These are phyloP conservation scores for Monosporozyma servazzii DNA, from an alignment of 805 yeast species.

Conservation along the genomic window DNA sequence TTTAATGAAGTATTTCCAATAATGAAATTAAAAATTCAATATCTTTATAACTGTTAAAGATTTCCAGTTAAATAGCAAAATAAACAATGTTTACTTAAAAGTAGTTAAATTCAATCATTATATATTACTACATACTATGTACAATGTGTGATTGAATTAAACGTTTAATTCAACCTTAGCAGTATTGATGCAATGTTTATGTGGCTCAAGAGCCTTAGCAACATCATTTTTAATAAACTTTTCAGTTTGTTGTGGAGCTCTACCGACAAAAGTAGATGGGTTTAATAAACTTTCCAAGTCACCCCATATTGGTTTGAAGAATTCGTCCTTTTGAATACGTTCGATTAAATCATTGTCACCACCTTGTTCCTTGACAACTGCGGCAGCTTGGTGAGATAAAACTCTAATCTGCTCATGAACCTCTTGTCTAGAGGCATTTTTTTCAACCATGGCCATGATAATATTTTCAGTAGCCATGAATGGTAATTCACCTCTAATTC, in stretches of 20 bases:
- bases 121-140: neutral
- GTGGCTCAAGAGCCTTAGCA: conserved; percentile 68
- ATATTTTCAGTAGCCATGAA: conserved; percentile 99
- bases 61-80: neutral
- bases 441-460: conserved; percentile 99
- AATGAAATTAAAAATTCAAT: neutral
- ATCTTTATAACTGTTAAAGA: neutral
- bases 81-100: neutral
- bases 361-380: conserved; percentile 95
- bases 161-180: conserved; percentile 76
- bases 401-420: conserved; percentile 97
- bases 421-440: conserved; percentile 96
- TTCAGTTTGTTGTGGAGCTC: conserved; percentile 97
- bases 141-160: conserved; percentile 25
- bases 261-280: conserved; percentile 92
- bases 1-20: neutral
- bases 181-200: conserved; percentile 45
- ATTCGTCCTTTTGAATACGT: conserved; percentile 65
- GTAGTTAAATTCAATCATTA: neutral
- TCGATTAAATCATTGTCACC: conserved; percentile 96
- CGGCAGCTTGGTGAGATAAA: conserved; percentile 92
- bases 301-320: conserved; percentile 82
- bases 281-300: conserved; percentile 76
- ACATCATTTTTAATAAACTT: conserved; percentile 84
- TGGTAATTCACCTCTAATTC: conserved; percentile 89